Conservation (phyloP, 345 rosid species). For the Dipteronia sinensis region DNA sequence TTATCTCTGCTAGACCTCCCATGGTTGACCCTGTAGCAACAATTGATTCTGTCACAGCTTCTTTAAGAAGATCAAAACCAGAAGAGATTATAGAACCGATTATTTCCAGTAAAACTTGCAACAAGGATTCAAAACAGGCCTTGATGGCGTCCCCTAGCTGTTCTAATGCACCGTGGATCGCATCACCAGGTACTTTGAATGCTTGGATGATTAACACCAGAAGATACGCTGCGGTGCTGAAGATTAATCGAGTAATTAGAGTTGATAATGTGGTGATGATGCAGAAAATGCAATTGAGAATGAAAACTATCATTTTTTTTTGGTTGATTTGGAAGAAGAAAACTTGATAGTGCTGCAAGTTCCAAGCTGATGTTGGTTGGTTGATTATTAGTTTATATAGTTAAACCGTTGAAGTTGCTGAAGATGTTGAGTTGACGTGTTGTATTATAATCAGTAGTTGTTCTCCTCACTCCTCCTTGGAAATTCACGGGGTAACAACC, state of each 20-base stretch:
- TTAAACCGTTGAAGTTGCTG: background rate
- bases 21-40: conserved; percentile 26
- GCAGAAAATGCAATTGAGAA: conserved; percentile 33
- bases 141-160: conserved; percentile 31
- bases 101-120: conserved; percentile 25
- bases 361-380: background rate
- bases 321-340: background rate
- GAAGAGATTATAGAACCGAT: conserved; percentile 27
- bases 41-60: conserved; percentile 26
- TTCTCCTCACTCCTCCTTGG: conserved; percentile 20
- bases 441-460: conserved; percentile 11
- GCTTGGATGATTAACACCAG: conserved; percentile 36
- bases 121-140: conserved; percentile 21
- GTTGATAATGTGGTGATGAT: conserved; percentile 19
- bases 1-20: conserved; percentile 26
- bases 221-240: conserved; percentile 22
- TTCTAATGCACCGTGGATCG: conserved; percentile 34
- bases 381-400: conserved; percentile 6
- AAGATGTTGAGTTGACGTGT: background rate
- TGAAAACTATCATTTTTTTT: conserved; percentile 26
- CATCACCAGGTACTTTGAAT: conserved; percentile 33
- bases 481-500: background rate
- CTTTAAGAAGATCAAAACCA: conserved; percentile 30
- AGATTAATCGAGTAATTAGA: conserved; percentile 32
- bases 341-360: background rate